These are phyloP conservation scores for Globisporangium rhizosaccharum DNA, from an alignment of 352 stramenopile genomes.

Conservation along the genomic window DNA sequence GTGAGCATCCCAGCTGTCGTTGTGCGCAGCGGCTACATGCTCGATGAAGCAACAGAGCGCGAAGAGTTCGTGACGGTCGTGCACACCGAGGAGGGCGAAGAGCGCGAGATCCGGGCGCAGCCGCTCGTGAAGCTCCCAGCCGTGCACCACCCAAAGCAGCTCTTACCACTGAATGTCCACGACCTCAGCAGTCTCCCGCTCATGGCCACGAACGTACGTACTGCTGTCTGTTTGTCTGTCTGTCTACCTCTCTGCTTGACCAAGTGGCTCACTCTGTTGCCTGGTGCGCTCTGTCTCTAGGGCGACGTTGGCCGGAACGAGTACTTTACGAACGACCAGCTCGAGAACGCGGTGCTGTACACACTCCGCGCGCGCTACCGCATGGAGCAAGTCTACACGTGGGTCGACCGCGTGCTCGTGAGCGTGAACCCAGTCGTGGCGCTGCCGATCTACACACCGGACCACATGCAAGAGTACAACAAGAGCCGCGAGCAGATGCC, in stretches of 20 bases:
- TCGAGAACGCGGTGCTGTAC: conserved; percentile 75
- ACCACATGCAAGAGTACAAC: conserved; percentile 79
- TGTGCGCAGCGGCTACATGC: conserved; percentile 54
- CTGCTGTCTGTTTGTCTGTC: conserved; percentile 5
- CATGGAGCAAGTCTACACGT: conserved; percentile 82
- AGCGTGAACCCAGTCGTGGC: conserved; percentile 64
- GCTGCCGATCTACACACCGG: conserved; percentile 78
- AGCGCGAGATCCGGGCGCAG: conserved; percentile 59
- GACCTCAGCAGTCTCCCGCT: conserved; percentile 65
- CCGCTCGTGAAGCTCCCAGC: conserved; percentile 51
- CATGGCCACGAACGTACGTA: conserved; percentile 53
- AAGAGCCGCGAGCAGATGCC: conserved; percentile 51
- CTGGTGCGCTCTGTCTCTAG: conserved; percentile 10
- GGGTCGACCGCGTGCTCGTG: conserved; percentile 71
- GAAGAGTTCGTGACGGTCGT: conserved; percentile 71
- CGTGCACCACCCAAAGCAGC: conserved; percentile 61
- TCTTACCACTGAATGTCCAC: conserved; percentile 46
- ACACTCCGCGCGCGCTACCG: conserved; percentile 67
- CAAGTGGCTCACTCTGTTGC: neutral
- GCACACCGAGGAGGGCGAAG: conserved; percentile 79
- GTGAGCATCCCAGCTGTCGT: conserved; percentile 55
- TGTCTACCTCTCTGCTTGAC: neutral
- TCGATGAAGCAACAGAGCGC: conserved; percentile 49
- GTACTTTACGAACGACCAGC: conserved; percentile 47
- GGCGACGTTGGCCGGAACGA: conserved; percentile 55